phyloP scores from a whole-genome alignment of 257 asterid species.

The Penstemon barbatus region DNA sequence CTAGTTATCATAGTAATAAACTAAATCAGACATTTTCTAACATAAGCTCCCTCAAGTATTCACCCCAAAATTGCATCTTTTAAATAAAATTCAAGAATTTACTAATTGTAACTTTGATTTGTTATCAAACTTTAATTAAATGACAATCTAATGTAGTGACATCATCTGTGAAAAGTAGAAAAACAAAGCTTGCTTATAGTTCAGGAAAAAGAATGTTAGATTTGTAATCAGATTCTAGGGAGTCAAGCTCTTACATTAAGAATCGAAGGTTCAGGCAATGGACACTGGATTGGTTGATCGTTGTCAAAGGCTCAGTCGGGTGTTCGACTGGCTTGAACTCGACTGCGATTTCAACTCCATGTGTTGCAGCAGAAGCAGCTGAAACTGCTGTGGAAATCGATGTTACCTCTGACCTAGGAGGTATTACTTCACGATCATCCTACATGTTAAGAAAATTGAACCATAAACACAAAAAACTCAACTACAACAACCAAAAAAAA shows the following conservation, averaged over 20 bases:
- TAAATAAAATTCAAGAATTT: too few species aligned
- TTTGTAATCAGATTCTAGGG: not conserved
- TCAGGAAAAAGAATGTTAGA: not conserved
- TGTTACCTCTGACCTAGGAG: conserved; percentile 49
- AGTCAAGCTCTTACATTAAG: conserved; percentile 61
- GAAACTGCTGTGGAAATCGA: conserved; percentile 35
- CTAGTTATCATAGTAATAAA: conserved; percentile 33
- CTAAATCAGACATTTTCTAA: not conserved
- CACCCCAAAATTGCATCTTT: too few species aligned
- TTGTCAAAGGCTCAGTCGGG: conserved; percentile 74
- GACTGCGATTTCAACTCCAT: conserved; percentile 63
- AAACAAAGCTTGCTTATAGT: too few species aligned
- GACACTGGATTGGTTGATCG: conserved; percentile 83
- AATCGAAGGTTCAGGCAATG: conserved; percentile 87
- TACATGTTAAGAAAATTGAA: conserved; percentile 27
- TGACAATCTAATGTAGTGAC: too few species aligned
- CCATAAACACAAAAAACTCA: not conserved
- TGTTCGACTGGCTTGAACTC: conserved; percentile 86
- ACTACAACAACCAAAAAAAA: too few species aligned
- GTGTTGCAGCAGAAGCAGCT: conserved; percentile 41
- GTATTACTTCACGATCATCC: conserved; percentile 63
- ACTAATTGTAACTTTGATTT: too few species aligned
- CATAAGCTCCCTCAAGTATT: too few species aligned
- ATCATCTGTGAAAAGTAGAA: too few species aligned
- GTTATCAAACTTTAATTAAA: too few species aligned